phyloP scores from a whole-genome alignment of 2,329 filamentous ascomycete species.

The Aspergillus costaricaensis region DNA sequence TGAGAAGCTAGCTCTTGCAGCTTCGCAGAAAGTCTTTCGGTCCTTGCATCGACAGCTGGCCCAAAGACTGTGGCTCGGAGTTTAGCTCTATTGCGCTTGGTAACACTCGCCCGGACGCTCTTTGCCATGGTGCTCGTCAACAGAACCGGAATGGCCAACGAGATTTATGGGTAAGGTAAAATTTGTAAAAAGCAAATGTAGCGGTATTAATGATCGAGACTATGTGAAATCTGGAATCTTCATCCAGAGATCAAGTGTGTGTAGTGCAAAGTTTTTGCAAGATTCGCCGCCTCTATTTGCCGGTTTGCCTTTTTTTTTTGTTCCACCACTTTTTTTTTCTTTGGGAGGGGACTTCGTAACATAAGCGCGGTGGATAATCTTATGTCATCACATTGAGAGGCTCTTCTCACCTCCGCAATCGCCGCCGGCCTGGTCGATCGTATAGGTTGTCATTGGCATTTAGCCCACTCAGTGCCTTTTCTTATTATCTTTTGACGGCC shows the following conservation, averaged over 20 bases:
- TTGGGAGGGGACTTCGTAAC: background rate
- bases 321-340: background rate
- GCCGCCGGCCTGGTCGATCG: conserved; percentile 8
- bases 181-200: background rate
- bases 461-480: background rate
- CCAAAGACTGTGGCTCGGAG: conserved; percentile 82
- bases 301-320: background rate
- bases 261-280: background rate
- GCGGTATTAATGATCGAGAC: background rate
- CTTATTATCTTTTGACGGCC: background rate
- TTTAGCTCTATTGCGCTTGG: conserved; percentile 79
- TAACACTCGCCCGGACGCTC: conserved; percentile 73
- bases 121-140: conserved; percentile 74
- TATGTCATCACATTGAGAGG: conserved; percentile 37
- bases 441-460: background rate
- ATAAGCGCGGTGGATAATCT: conserved; percentile 18
- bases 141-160: background rate
- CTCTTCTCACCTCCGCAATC: conserved; percentile 24
- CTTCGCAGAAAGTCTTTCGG: conserved; percentile 81
- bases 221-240: background rate
- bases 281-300: background rate
- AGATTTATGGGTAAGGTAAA: conserved; percentile 3
- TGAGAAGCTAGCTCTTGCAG: conserved; percentile 77
- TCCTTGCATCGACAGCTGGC: conserved; percentile 75
- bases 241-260: background rate